phyloP scores from a whole-genome alignment of 768 basidiomycete species.

The Macrocybe gigantea region DNA sequence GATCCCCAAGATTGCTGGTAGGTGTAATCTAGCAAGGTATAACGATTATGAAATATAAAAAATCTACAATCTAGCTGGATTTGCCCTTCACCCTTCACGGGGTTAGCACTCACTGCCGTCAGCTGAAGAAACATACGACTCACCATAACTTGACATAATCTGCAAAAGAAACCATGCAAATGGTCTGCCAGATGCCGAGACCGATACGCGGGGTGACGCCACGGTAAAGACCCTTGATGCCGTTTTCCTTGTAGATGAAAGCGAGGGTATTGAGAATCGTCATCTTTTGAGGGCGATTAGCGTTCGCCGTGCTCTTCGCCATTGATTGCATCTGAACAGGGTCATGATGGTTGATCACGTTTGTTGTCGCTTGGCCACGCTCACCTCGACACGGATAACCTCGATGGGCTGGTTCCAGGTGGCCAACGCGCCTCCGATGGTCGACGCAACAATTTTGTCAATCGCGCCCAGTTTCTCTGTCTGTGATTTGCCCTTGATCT shows the following conservation, averaged over 20 bases:
- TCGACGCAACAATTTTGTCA: conserved; percentile 87
- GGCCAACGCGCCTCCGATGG: conserved; percentile 89
- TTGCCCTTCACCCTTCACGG: too few species aligned
- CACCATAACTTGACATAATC: conserved; percentile 92
- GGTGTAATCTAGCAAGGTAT: not conserved
- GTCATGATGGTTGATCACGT: not conserved
- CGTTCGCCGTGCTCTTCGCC: conserved; percentile 71
- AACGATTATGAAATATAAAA: not conserved
- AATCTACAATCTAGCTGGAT: not conserved
- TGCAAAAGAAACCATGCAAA: conserved; percentile 98
- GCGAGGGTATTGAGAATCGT: conserved; percentile 86
- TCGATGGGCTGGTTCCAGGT: conserved; percentile 99
- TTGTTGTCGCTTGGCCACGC: conserved; percentile 5
- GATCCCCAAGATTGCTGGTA: too few species aligned
- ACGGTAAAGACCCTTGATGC: conserved; percentile 93
- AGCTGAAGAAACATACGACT: conserved; percentile 8
- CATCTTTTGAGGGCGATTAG: conserved; percentile 84
- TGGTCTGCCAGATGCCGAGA: conserved; percentile 93
- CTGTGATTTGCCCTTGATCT: conserved; percentile 72
- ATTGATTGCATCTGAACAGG: conserved; percentile 92
- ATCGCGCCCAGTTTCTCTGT: conserved; percentile 63
- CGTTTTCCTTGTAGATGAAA: conserved; percentile 97
- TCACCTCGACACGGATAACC: conserved; percentile 92
- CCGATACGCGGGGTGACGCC: conserved; percentile 97
- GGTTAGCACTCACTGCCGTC: too few species aligned